Evolutionary conservation across 768 basidiomycete species (phyloP).

Genomic region (Cystofilobasidium ferigula): DNA sequence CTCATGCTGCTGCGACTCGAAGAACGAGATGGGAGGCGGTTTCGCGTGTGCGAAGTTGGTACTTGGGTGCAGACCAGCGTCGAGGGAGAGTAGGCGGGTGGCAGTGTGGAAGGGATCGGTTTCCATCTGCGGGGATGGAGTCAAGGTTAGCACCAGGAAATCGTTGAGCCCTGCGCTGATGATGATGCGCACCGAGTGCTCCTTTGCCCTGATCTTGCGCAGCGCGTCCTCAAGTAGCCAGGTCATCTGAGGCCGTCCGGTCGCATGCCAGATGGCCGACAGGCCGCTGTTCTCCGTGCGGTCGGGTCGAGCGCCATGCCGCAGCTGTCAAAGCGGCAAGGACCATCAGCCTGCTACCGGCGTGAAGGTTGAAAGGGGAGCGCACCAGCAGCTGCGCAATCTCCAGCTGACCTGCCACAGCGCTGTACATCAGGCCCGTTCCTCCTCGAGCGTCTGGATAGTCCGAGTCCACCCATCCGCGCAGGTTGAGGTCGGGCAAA

Average conservation of each 20-base stretch:
- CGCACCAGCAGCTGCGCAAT: constrained; percentile 17
- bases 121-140: too few relatives aligned
- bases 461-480: constrained; percentile 7
- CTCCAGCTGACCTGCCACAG: constrained; percentile 10
- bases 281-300: constrained; percentile 10
- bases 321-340: too few relatives aligned
- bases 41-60: not conserved
- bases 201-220: constrained; percentile 1
- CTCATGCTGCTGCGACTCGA: not conserved
- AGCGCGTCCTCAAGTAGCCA: constrained; percentile 18
- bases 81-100: not conserved
- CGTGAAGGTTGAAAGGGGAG: not conserved
- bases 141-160: too few relatives aligned
- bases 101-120: not conserved
- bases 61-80: not conserved
- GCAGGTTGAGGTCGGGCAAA: not conserved
- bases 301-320: constrained; percentile 18
- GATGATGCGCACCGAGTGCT: not conserved
- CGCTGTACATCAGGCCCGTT: constrained; percentile 19
- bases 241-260: constrained; percentile 11
- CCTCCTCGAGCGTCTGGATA: constrained; percentile 12
- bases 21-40: constrained; percentile 1
- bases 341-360: not conserved
- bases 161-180: not conserved
- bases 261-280: constrained; percentile 11